Base-by-base conservation (phyloP, 495 filamentous ascomycete genomes). In the Hyaloscypha finlandica region DNA sequence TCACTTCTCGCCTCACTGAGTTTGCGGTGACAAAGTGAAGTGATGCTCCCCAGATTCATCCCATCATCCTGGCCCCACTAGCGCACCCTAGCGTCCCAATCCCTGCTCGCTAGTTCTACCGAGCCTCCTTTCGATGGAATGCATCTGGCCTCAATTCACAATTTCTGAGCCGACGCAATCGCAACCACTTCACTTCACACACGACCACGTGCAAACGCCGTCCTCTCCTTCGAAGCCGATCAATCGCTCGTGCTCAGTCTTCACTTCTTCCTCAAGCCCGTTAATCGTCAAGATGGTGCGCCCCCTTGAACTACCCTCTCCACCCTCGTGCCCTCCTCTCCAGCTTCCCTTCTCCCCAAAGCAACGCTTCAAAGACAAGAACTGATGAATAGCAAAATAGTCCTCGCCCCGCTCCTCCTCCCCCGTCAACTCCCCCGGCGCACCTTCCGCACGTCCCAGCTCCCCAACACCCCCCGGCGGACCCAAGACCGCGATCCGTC, bases 381-480 rank as follows among this genome's bases (percentile, higher is more conserved):
- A 25, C 25, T 25, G 25, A 25, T 25, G 25, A 25, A 25, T 25
- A 25, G 25, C 25, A 25, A 12, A 67, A 61, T 72, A 91, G 88
- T 92, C 91, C 77, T 93, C 93, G 67, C 91, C 92, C 70, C 87
- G 89, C 70, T 79, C 92, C 59, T 81, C 82, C 55, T 90, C 90
- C 67, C 91, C 91, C 61, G 77, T 80, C 66, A 70, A 61, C 67
- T 54, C 42, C 35, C 67, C 69, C n/a, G 22, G 19, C 55, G 81
- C 81, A 70, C 75, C 84, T 48, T 86, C 85, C 72, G 86, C 83
- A 70, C 91, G 94, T 66, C 89, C 91, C 48, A 88, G 91, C 35
- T 97, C 94, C 59, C 95, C 95, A 48, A 86, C 91, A 68, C 88
- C 91, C 59, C 95, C 95, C n/a, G 95, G 95, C 65, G 95, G 95